Base-by-base conservation (phyloP, 345 rosid genomes). In the Raphanus sativus region DNA sequence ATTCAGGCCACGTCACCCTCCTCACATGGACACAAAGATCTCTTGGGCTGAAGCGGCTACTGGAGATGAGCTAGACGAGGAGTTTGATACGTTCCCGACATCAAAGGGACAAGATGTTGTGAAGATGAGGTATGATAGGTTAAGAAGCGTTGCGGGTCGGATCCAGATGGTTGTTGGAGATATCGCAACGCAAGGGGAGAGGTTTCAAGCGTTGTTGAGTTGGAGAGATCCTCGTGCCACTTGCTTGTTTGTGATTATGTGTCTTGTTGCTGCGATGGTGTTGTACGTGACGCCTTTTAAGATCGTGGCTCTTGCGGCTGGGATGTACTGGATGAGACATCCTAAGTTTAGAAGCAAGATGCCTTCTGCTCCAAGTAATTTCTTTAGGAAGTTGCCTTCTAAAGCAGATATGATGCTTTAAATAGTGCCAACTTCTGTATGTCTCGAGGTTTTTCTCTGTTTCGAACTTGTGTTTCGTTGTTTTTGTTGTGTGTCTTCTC, bases 161-260 rank as follows among this genome's bases (percentile, higher is more conserved):
- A 89, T 92, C 17, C 96, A 92, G 72, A 90, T 88, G 4, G 89
- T 91, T 15, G 88, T 88, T 32, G 98, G 97, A 25, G 97, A 93
- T 70, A 86, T 91, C 75, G 97, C 98, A 17, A 93, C 94, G 0
- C 98, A 89, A 66, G 97, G 91, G 70, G 97, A 90, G 80, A 89
- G 98, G 71, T 80, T 89, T 79, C 91, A 90, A 80, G 83, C 89
- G 16, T 74, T 88, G 56, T 83, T 93, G 38, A 86, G 89, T 48
- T 93, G 98, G 98, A 86, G 95, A 81, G 98, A 91, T 81, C 87
- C 98, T 0, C 86, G 98, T 67, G 98, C 92, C 5, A 88, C 88
- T 48, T 87, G 94, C 80, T 85, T 90, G 69, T 90, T 88, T 78
- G 85, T 89, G 29, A 56, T 88, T 24, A 85, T 90, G 78, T 88